Percentiles rank a stretch among this genome's conserved stretches.
These are phyloP conservation scores for Amanita subjunquillea DNA, from an alignment of 768 basidiomycete species.

Conservation along the genomic window DNA sequence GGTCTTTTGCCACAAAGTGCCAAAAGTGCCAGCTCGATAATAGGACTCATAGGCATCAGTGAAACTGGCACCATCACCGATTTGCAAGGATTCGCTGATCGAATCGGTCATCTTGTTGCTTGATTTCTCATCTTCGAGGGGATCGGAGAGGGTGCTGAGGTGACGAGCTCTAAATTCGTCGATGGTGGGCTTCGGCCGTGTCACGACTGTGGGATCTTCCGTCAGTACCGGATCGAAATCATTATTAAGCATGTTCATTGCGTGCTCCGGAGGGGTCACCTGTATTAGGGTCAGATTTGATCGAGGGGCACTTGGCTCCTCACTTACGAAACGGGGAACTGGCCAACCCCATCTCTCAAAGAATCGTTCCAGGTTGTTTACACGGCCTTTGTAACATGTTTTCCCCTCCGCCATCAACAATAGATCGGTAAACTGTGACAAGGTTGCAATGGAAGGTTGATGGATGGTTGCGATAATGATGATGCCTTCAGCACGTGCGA, in stretches of 20 bases:
- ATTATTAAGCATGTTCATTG: constrained; percentile 45
- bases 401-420: constrained; percentile 47
- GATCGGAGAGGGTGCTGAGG: constrained; percentile 12
- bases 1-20: constrained; percentile 29
- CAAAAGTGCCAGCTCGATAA: constrained; percentile 16
- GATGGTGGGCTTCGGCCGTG: constrained; percentile 3
- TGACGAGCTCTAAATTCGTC: constrained; percentile 26
- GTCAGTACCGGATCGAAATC: constrained; percentile 24
- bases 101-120: neutral
- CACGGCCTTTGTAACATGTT: constrained; percentile 31
- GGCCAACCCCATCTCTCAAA: constrained; percentile 29
- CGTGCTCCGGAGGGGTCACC: constrained; percentile 49
- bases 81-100: neutral
- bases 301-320: constrained; percentile 8
- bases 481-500: constrained; percentile 37
- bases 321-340: constrained; percentile 24
- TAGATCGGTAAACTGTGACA: constrained; percentile 49
- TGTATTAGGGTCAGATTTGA: constrained; percentile 9
- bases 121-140: neutral
- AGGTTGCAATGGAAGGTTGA: constrained; percentile 53
- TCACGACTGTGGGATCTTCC: neutral
- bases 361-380: constrained; percentile 28
- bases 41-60: neutral
- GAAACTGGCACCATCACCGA: neutral
- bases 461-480: constrained; percentile 60